Base-by-base conservation (phyloP, 495 filamentous ascomycete species). In the Lepidopterella palustris region DNA sequence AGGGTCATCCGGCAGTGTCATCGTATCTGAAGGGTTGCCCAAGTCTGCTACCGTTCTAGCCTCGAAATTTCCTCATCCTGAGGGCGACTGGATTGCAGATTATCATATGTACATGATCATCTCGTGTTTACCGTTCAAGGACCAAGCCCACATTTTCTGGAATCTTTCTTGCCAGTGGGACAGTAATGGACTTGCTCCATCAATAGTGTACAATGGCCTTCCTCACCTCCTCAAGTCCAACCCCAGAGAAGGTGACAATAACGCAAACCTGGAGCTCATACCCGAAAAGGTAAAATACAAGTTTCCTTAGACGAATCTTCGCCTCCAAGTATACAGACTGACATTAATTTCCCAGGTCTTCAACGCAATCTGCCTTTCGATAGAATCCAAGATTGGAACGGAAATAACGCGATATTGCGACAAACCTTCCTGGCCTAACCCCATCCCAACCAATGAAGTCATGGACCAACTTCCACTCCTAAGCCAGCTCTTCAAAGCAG, bases 81-180 rank as follows among this genome's bases (percentile, higher is more conserved):
- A 27, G 9, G 11, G 27, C 13, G 11, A 25, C 21, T 51, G 53
- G 47, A 61, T 61, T 45, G 15, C 27, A 21, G 60, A 63, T 47
- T 55, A 59, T 39, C 39, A 63, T 24, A 31, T 54, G 31, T 63
- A 53, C 40, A 26, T 59, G 10, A 54, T 63, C n/a, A 27, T 59
- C 1, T 24, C 55, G 5, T 54, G 27, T 28, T 39, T 63, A n/a
- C 60, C 60, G 15, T 63, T 63, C 31, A 23, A 18, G 6, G 27
- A 29, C 15, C 57, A 48, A 39, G 55, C 45, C 4, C 27, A 49
- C 21, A 63, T 63, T 15, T 63, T 63, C 55, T 63, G 60, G 60
- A 63, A 58, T 15, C 29, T 59, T 29, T 31, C 42, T 21, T 49
- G 58, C 15, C 45, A 59, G 24, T 50, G 47, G 47, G 47, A 50